These are phyloP conservation scores for Arthrobotrys entomopaga DNA, from an alignment of 2,329 filamentous ascomycete species.

Conservation along the genomic window DNA sequence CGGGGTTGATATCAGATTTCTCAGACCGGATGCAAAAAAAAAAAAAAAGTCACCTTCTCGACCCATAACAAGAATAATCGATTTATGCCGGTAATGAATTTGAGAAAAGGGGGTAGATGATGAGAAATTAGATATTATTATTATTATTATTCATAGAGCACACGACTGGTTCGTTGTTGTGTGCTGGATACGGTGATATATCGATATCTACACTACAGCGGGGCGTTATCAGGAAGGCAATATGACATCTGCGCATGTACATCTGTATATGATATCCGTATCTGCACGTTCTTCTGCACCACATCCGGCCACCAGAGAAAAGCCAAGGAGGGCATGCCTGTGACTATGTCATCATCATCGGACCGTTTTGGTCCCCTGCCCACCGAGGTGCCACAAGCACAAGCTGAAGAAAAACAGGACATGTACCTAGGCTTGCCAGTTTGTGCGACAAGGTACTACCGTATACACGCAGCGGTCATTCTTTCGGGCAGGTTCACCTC, in stretches of 20 bases:
- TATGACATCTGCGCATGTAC: background rate
- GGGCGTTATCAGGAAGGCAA: no score
- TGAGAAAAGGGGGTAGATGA: background rate
- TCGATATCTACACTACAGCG: background rate
- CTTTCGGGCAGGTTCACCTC: conserved; percentile 35
- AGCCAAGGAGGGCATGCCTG: conserved; percentile 25
- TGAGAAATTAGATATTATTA: background rate
- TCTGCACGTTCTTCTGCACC: background rate
- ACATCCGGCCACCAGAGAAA: background rate
- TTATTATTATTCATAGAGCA: background rate
- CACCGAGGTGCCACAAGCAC: conserved; percentile 5
- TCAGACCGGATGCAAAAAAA: no score
- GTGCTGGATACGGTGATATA: background rate
- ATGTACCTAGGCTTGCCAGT: conserved; percentile 20
- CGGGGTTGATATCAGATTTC: conserved; percentile 2
- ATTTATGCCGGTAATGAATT: background rate
- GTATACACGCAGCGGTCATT: background rate
- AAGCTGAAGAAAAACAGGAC: conserved; percentile 12
- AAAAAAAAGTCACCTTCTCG: conserved; percentile 25
- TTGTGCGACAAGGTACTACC: conserved; percentile 9
- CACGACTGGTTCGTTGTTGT: background rate
- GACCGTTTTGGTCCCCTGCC: background rate
- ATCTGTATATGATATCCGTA: background rate
- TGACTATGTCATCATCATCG: conserved; percentile 52
- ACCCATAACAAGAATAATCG: conserved; percentile 23